Conservation (phyloP, 1,284 basidiomycete genomes). For the Puccinia novopanici region DNA sequence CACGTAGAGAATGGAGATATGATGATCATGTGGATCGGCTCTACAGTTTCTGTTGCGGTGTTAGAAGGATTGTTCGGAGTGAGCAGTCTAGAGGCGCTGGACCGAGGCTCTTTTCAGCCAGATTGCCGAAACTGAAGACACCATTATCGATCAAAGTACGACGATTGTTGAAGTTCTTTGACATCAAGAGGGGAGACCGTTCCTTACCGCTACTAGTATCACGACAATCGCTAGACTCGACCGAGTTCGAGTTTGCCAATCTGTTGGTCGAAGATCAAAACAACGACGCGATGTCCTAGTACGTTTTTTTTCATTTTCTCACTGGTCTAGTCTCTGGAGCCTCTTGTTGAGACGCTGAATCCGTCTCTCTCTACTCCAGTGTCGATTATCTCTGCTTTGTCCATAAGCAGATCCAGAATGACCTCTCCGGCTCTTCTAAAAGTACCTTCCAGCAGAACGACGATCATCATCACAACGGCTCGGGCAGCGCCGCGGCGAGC, state of each 20-base stretch:
- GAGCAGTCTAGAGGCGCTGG: constrained; percentile 73
- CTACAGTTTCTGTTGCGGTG: constrained; percentile 76
- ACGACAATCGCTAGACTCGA: constrained; percentile 87
- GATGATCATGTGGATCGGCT: constrained; percentile 88
- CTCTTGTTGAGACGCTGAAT: too few relatives aligned
- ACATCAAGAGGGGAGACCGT: constrained; percentile 65
- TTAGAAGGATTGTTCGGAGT: constrained; percentile 83
- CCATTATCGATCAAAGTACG: constrained; percentile 79
- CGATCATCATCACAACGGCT: neutral
- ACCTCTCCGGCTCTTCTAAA: constrained; percentile 49
- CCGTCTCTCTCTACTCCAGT: constrained; percentile 8
- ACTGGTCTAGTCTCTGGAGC: too few relatives aligned
- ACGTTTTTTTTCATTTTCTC: constrained; percentile 66
- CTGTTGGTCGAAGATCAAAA: constrained; percentile 96
- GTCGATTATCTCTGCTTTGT: constrained; percentile 54
- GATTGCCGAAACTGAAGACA: constrained; percentile 62
- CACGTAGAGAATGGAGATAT: constrained; percentile 91
- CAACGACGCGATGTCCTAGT: constrained; percentile 85
- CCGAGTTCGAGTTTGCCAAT: constrained; percentile 94
- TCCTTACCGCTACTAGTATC: constrained; percentile 74
- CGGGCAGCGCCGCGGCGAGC: neutral
- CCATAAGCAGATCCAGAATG: constrained; percentile 54
- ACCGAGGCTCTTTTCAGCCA: constrained; percentile 63
- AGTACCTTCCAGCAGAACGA: neutral
- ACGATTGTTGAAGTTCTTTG: constrained; percentile 76